These are phyloP conservation scores for Wickerhamiella domercqiae DNA, from an alignment of 805 yeast genomes.

Conservation along the genomic window DNA sequence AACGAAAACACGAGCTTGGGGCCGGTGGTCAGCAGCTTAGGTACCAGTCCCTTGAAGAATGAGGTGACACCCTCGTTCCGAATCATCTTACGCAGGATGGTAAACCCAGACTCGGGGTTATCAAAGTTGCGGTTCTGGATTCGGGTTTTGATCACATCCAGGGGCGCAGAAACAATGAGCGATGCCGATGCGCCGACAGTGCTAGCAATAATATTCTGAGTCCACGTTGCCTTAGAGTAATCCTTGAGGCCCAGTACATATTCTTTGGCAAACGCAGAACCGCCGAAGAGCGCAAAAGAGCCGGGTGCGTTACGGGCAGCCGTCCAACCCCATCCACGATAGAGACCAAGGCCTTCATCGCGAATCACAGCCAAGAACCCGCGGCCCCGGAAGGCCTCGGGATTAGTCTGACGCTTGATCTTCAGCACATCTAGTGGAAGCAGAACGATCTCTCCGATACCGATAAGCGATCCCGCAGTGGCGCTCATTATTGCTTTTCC, in stretches of 20 bases:
- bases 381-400: conserved; percentile 98
- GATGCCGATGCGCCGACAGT: conserved; percentile 96
- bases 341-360: conserved; percentile 88
- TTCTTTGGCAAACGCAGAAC: conserved; percentile 97
- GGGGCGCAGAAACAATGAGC: conserved; percentile 89
- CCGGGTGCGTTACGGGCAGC: conserved; percentile 99
- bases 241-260: conserved; percentile 75
- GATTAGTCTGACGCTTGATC: conserved; percentile 98
- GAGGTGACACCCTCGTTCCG: conserved; percentile 80
- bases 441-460: conserved; percentile 88
- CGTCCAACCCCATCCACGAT: conserved; percentile 99
- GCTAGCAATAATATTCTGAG: conserved; percentile 86
- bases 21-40: conserved; percentile 92
- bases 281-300: conserved; percentile 93
- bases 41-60: conserved; percentile 93
- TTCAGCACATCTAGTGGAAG: conserved; percentile 92
- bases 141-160: conserved; percentile 95
- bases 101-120: conserved; percentile 86
- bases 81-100: conserved; percentile 82
- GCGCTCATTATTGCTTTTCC: conserved; percentile 97
- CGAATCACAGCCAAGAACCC: conserved; percentile 72
- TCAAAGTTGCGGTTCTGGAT: conserved; percentile 94
- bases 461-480: conserved; percentile 91
- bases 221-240: conserved; percentile 85
- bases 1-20: conserved; percentile 97